Evolutionary conservation across 2,329 filamentous ascomycete species (phyloP), one percentile per base, ranked within the genome.

Genomic region (Rhinocladiella similis): DNA sequence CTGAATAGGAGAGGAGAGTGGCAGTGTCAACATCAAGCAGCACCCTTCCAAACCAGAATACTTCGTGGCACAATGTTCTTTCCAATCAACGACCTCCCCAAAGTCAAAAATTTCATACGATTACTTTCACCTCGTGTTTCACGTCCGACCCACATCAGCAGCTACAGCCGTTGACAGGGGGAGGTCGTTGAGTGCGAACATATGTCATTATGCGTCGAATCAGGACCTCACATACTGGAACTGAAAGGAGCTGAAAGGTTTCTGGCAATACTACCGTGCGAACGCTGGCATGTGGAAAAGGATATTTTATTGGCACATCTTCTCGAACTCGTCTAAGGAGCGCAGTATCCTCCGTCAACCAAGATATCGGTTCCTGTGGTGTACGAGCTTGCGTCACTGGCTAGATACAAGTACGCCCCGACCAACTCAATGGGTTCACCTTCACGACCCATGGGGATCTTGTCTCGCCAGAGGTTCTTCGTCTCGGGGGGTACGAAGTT

Each of bases 381-480:
- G 74, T 91, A 95, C 52, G 85, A 89, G n/a, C 87, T 83, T 3
- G 90, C 90, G 72, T 95, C 90, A 13, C 86, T 90, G 16, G 89
- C 88, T 54, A 95, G 78, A 73, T 91, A 94, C 47, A 95, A 74
- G 70, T 89, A 96, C 16, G 87, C 87, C 18, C 89, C 91, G 77
- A 93, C 92, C 65, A 95, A 79, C 77, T 96, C 90, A 58, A 84
- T 82, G 2, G 83, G 77, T 62, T 85, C 79, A 9, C 87, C 90
- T 68, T 91, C 87, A 63, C 90, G 70, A 75, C 84, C 88, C 85
- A 94, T 88, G 9, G 89, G 89, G 39, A 87, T 92, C 80, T 89
- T 92, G 67, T 85, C 83, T 69, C 83, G 85, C 87, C 89, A 92
- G 56, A 88, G 78, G 43, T 82, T 78, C 80, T 90, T 89, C 3